Evolutionary conservation across 2,329 filamentous ascomycete species (phyloP).

Genomic region (Trichoderma cornu-damae): DNA sequence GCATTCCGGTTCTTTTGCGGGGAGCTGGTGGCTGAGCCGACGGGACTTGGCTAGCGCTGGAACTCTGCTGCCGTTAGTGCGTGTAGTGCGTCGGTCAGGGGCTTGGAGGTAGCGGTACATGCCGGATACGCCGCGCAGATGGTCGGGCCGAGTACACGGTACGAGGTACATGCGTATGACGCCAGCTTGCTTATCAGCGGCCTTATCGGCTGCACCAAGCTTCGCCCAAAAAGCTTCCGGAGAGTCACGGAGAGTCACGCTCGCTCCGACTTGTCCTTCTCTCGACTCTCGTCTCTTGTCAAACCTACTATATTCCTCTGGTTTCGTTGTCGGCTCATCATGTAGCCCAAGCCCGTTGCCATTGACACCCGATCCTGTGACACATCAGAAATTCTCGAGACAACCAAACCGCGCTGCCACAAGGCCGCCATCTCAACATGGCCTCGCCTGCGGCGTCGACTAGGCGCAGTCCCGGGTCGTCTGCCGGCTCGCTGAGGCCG

Average conservation of each 20-base stretch:
- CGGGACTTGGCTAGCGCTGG: neutral
- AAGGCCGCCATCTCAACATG: slow-evolving; percentile 26
- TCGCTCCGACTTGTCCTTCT: neutral
- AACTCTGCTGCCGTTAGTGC: neutral
- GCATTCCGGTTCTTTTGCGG: neutral
- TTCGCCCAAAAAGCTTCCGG: neutral
- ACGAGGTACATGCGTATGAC: neutral
- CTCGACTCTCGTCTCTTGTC: neutral
- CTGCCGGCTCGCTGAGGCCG: slow-evolving; percentile 32
- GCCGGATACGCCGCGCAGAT: neutral
- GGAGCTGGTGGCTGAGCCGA: neutral
- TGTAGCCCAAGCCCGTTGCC: neutral
- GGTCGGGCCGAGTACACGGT: neutral
- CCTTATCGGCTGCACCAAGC: neutral
- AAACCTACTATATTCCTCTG: too few relatives aligned
- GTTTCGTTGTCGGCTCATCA: neutral
- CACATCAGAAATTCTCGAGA: neutral
- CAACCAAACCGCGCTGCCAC: neutral
- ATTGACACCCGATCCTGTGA: neutral
- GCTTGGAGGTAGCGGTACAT: neutral
- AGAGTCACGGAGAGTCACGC: neutral
- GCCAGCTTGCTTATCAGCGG: neutral
- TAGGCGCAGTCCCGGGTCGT: slow-evolving; percentile 36
- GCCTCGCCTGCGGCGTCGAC: slow-evolving; percentile 33
- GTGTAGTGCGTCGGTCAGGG: neutral